Conservation (phyloP, 2,329 filamentous ascomycete genomes). For the Dactylellina leptospora region DNA sequence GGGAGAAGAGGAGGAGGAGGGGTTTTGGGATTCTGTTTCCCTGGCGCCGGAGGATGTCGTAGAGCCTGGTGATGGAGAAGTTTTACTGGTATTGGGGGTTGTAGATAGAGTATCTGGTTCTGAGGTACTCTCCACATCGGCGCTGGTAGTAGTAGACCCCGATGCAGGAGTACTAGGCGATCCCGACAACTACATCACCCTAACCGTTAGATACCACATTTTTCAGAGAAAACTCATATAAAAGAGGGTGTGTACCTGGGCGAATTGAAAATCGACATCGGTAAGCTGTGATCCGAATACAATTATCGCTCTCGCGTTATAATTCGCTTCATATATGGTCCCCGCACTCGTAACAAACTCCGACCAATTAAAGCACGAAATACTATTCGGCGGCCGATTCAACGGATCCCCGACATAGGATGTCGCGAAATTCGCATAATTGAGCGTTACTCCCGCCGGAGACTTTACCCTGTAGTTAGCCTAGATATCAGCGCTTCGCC, state of each 20-base stretch:
- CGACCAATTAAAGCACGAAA: slow-evolving; percentile 37
- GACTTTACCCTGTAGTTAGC: no score
- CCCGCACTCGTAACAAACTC: slow-evolving; percentile 1
- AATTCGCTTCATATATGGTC: slow-evolving; percentile 29
- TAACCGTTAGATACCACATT: neutral
- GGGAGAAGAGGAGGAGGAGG: neutral
- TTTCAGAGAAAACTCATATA: neutral
- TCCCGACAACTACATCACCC: neutral
- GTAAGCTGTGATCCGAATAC: slow-evolving; percentile 30
- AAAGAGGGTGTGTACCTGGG: slow-evolving; percentile 5
- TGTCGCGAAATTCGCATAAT: slow-evolving; percentile 10
- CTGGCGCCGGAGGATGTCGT: slow-evolving; percentile 7
- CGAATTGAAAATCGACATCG: slow-evolving; percentile 23
- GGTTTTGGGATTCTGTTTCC: no score
- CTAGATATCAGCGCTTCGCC: no score
- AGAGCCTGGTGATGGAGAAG: slow-evolving; percentile 27
- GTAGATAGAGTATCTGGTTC: neutral
- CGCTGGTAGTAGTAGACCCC: neutral
- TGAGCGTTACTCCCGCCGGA: neutral
- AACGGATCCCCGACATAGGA: slow-evolving; percentile 29
- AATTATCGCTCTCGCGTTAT: slow-evolving; percentile 39
- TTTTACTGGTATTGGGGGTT: neutral
- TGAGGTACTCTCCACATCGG: neutral
- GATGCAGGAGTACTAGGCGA: neutral
- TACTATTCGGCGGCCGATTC: slow-evolving; percentile 18